These are phyloP conservation scores for Chenopodium formosanum DNA, from an alignment of 148 eudicot species.

Conservation along the genomic window DNA sequence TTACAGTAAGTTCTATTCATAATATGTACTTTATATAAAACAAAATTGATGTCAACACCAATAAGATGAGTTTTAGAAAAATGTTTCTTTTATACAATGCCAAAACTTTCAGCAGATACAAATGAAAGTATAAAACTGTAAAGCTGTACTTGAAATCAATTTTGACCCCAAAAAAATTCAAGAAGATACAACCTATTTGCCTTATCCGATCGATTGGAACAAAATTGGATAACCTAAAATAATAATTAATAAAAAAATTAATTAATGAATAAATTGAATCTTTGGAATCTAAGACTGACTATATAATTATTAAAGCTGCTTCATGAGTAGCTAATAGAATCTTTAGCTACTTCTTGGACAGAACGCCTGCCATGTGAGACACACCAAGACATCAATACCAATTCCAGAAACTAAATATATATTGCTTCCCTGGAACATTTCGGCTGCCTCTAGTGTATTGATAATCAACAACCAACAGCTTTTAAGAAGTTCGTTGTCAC, in stretches of 20 bases:
- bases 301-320: slow-evolving; percentile 18
- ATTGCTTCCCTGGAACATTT: not conserved
- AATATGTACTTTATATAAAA: not conserved
- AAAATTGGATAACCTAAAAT: not conserved
- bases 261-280: slow-evolving; percentile 31
- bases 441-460: not conserved
- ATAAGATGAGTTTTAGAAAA: not conserved
- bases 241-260: slow-evolving; percentile 4
- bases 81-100: slow-evolving; percentile 2
- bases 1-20: slow-evolving; percentile 1
- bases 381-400: not conserved
- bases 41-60: not conserved
- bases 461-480: slow-evolving; percentile 63
- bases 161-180: not conserved
- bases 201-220: not conserved
- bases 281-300: slow-evolving; percentile 18
- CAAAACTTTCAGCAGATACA: not conserved
- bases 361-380: slow-evolving; percentile 1
- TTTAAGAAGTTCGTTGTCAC: slow-evolving; percentile 58
- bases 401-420: slow-evolving; percentile 2
- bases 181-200: slow-evolving; percentile 15
- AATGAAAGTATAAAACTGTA: not conserved
- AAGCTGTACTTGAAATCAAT: not conserved
- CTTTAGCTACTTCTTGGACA: not conserved
- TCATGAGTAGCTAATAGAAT: slow-evolving; percentile 21